Base-by-base conservation (phyloP, 768 basidiomycete genomes). In the Hericium alpestre region DNA sequence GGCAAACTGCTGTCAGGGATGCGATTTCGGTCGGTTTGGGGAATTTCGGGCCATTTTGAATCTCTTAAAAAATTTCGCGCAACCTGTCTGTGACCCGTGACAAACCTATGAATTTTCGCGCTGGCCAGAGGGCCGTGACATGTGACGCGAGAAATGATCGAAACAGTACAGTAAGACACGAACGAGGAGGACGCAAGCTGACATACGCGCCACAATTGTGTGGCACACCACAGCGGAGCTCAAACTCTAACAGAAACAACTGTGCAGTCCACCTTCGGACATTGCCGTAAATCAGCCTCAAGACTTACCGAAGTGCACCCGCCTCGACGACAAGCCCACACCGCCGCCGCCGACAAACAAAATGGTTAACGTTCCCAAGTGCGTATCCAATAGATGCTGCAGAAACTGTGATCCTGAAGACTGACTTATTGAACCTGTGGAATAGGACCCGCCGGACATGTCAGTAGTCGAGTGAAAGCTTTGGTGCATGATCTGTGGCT, bases 331-430 rank as follows among this genome's bases (percentile, higher is more conserved):
- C 20, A 56, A 40, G 55, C 32, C 55, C 27, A 22, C 10, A 32
- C 54, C 47, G n/a, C 41, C 55, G 32, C 55, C 53, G 39, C 48
- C 32, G 27, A 25, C n/a, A 55, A 48, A 64, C 72, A 80, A 76
- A 70, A 94, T 94, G 91, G 91, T 94, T 76, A 93, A 93, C 81
- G 84, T 94, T 65, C 92, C 91, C 71, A 94, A 94, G 91, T 91
- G 65, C 65, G 89, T 80, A 23, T 46, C 16, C 37, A 20, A n/a
- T 6, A 18, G 12, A 22, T n/a, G 22, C 43, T 13, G 49, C 49
- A 48, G 32, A 32, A 2, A 7, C 32, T 32, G 32, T 6, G 32
- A 10, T 32, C 32, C 1, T 32, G 32, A 32, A 1, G 11, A 49
- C 38, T 47, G 48, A 32, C 4, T 18, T 50, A 47, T 0, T 27